phyloP scores from a whole-genome alignment of 106 monocot species.

The Dioscorea zingiberensis region DNA sequence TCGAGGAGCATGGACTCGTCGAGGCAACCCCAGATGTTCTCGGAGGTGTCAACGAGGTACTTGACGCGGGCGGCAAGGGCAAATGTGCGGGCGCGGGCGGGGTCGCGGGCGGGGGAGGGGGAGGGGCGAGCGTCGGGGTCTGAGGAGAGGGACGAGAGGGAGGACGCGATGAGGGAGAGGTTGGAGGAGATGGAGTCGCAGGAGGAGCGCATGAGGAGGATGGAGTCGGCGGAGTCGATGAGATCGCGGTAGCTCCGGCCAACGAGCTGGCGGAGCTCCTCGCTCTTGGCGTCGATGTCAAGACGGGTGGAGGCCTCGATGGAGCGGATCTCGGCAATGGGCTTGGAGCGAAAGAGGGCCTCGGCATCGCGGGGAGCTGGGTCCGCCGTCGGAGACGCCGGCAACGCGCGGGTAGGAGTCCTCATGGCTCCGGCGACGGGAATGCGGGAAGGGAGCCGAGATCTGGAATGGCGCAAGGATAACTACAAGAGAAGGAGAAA shows the following conservation, averaged over 20 bases:
- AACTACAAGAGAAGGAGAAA: neutral
- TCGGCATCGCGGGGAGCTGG: slow-evolving; percentile 31
- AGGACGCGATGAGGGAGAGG: slow-evolving; percentile 44
- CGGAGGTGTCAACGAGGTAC: slow-evolving; percentile 92
- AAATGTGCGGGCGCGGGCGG: slow-evolving; percentile 48
- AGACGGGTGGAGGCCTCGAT: slow-evolving; percentile 43
- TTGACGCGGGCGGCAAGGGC: slow-evolving; percentile 71
- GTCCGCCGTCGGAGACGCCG: slow-evolving; percentile 18
- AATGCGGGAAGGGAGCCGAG: neutral
- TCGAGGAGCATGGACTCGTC: slow-evolving; percentile 92
- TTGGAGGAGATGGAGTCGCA: slow-evolving; percentile 58
- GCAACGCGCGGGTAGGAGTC: neutral
- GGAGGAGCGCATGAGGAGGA: slow-evolving; percentile 71
- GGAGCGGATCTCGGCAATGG: slow-evolving; percentile 83
- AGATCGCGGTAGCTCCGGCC: slow-evolving; percentile 92
- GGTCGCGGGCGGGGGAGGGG: slow-evolving; percentile 14
- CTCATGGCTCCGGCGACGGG: slow-evolving; percentile 4
- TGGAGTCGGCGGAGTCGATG: slow-evolving; percentile 94
- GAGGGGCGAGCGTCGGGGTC: slow-evolving; percentile 6
- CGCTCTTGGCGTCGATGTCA: slow-evolving; percentile 64
- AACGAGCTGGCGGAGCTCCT: slow-evolving; percentile 93
- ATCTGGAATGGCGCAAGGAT: neutral
- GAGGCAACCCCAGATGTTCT: slow-evolving; percentile 90
- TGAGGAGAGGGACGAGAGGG: slow-evolving; percentile 45
- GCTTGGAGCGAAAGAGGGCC: slow-evolving; percentile 76